phyloP scores from a whole-genome alignment of 352 stramenopile species.

The Phytophthora ohioensis region DNA sequence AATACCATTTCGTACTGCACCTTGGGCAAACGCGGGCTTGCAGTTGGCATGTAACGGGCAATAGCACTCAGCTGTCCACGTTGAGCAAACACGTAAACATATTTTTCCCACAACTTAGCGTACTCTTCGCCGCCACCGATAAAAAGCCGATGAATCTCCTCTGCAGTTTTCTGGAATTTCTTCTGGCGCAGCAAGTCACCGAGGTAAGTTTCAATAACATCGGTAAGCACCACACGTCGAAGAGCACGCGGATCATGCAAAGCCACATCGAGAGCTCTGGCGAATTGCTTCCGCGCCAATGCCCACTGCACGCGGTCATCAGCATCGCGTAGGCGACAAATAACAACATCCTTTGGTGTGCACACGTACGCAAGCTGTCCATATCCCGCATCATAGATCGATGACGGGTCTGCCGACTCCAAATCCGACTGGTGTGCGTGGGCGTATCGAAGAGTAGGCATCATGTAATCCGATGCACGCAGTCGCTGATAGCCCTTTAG shows the following conservation, averaged over 20 bases:
- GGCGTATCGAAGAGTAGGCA: constrained; percentile 74
- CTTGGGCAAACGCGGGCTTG: constrained; percentile 69
- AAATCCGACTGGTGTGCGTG: constrained; percentile 34
- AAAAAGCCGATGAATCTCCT: constrained; percentile 82
- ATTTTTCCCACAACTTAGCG: constrained; percentile 85
- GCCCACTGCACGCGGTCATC: constrained; percentile 85
- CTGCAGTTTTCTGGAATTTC: constrained; percentile 72
- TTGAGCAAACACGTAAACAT: constrained; percentile 88
- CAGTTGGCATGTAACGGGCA: constrained; percentile 75
- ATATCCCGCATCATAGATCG: constrained; percentile 78
- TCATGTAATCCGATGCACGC: constrained; percentile 83
- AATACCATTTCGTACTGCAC: constrained; percentile 89
- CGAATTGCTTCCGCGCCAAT: constrained; percentile 68
- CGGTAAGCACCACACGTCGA: constrained; percentile 60
- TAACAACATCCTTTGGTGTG: constrained; percentile 87
- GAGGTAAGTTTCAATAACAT: constrained; percentile 81
- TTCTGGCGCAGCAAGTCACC: constrained; percentile 80
- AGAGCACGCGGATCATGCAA: constrained; percentile 67
- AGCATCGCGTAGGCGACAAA: constrained; percentile 79
- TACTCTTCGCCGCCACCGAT: constrained; percentile 61
- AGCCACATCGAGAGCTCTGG: constrained; percentile 67
- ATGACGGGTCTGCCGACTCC: constrained; percentile 36
- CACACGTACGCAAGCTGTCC: constrained; percentile 80
- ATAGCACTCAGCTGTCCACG: constrained; percentile 77
- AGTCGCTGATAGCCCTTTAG: constrained; percentile 80